Evolutionary conservation across 345 rosid genomes (phyloP).

Genomic region (Melastoma malabathricum): DNA sequence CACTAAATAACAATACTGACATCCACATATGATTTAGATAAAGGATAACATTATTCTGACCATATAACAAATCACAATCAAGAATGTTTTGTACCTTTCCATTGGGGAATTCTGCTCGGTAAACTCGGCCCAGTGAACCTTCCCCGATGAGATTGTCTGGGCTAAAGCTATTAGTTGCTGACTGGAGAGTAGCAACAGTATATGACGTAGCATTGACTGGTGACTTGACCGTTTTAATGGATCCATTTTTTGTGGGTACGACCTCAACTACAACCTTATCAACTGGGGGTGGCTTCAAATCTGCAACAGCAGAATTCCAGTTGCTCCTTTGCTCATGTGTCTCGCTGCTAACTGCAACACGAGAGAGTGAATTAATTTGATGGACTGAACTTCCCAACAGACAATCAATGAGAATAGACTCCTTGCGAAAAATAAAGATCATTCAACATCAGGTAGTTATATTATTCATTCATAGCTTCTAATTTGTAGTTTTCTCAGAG

Average conservation of each 20-base stretch:
- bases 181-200: conserved; percentile 78
- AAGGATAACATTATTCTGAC: no score
- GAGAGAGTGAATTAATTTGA: background rate
- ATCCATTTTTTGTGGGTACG: conserved; percentile 48
- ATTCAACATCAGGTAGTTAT: no score
- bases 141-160: conserved; percentile 89
- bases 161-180: conserved; percentile 83
- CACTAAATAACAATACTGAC: background rate
- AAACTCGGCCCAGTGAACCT: conserved; percentile 98
- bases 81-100: conserved; percentile 48
- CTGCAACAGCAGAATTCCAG: conserved; percentile 53
- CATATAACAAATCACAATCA: no score
- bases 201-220: conserved; percentile 71
- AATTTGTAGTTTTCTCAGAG: no score
- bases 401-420: no score
- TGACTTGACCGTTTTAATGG: conserved; percentile 52
- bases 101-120: conserved; percentile 71
- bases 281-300: conserved; percentile 58
- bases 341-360: conserved; percentile 27
- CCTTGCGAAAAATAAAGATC: no score
- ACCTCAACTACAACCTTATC: conserved; percentile 56
- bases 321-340: conserved; percentile 58
- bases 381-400: background rate
- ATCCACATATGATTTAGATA: no score
- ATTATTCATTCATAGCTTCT: no score